Evolutionary conservation across 257 asterid species (phyloP), one percentile per base, ranked within the genome.

Genomic region (Salvia miltiorrhiza): DNA sequence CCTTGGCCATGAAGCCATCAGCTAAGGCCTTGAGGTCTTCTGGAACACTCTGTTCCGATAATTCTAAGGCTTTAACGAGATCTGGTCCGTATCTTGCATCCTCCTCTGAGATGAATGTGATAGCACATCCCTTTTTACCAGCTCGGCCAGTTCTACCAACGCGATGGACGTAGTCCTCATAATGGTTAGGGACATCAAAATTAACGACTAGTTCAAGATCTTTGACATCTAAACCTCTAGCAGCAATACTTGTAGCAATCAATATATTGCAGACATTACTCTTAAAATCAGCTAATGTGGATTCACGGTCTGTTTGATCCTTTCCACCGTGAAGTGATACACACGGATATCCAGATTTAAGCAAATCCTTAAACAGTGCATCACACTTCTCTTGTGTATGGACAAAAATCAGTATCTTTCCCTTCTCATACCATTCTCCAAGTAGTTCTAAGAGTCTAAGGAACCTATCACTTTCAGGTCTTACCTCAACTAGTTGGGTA

Each of bases 141-240:
- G 97, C 97, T 45, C 97, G 88, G 49, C 97, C 97, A 9, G 96
- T 91, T 52, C 96, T 85, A 45, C 97, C 97, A 74, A 91, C 97
- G 68, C 97, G 97, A 63, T 91, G 97, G 69, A 91, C 97, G 76
- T 91, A 89, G 75, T 91, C 96, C 82, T 91, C 97, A 4, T 91
- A 91, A 74, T 91, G 97, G 82, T 89, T 91, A 24, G 97, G 96
- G 53, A 45, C 96, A 73, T 91, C 97, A 70, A 58, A 91, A 76
- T 91, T 91, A 57, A 91, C 76, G 68, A 91, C 97, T 55, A 91
- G 78, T 69, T 91, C 97, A 37, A 91, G 93, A 58, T 92, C 97
- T 81, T 89, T 92, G 72, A 92, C 96, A 73, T 92, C 97, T 74
- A 92, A 83, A 58, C 97, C 97, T 70, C 97, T 87, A 9, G 96